Percentiles rank a stretch among this genome's conserved stretches.
Conservation (phyloP, 345 rosid species). For the Melastoma malabathricum region DNA sequence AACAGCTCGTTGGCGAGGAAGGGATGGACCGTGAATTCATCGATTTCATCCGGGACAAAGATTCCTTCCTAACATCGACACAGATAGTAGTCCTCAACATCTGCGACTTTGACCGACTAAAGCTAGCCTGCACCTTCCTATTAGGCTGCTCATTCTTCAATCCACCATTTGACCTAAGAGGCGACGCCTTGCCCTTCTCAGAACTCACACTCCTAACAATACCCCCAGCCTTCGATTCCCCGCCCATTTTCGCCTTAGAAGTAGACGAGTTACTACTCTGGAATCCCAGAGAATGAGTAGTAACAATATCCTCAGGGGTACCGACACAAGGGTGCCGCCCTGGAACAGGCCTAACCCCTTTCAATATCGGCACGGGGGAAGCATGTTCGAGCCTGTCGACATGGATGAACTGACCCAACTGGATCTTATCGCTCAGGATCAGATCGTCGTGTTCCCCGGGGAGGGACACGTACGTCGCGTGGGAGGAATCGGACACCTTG, state of each 20-base stretch:
- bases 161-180: slow-evolving; percentile 31
- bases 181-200: slow-evolving; percentile 39
- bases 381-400: slow-evolving; percentile 83
- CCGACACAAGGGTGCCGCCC: slow-evolving; percentile 95
- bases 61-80: slow-evolving; percentile 46
- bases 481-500: slow-evolving; percentile 98
- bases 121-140: slow-evolving; percentile 16
- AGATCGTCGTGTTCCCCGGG: slow-evolving; percentile 94
- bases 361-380: slow-evolving; percentile 82
- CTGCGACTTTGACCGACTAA: slow-evolving; percentile 48
- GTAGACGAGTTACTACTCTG: slow-evolving; percentile 31
- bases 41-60: slow-evolving; percentile 38
- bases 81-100: slow-evolving; percentile 12
- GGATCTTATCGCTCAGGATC: slow-evolving; percentile 86
- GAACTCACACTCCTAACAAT: slow-evolving; percentile 10
- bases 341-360: slow-evolving; percentile 90
- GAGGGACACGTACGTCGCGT: slow-evolving; percentile 85
- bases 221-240: slow-evolving; percentile 2
- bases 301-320: slow-evolving; percentile 85
- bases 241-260: slow-evolving; percentile 30
- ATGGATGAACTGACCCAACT: slow-evolving; percentile 91
- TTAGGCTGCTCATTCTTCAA: slow-evolving; percentile 36
- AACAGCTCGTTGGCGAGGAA: slow-evolving; percentile 80
- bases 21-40: slow-evolving; percentile 66
- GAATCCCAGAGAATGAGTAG: slow-evolving; percentile 62